Conservation (phyloP, 345 rosid species). For the Noccaea caerulescens region DNA sequence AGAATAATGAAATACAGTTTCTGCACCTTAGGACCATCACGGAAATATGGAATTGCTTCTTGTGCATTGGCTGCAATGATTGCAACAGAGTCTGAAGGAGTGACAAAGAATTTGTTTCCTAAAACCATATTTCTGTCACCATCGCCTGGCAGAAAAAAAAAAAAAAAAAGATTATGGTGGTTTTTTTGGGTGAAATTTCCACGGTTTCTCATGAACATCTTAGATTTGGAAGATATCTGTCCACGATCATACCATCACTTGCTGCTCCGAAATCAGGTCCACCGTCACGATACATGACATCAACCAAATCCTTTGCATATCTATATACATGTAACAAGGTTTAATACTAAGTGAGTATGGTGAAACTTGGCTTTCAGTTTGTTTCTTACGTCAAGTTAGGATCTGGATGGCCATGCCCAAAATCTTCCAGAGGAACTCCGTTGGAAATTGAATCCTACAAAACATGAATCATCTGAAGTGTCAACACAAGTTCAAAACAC, state of each 20-base stretch:
- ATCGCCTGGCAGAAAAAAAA: slow-evolving; percentile 60
- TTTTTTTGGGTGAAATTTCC: too few species aligned
- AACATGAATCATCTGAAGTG: slow-evolving; percentile 22
- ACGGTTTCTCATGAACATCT: background rate
- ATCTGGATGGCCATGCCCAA: slow-evolving; percentile 98
- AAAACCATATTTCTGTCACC: slow-evolving; percentile 98
- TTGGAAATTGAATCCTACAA: slow-evolving; percentile 80
- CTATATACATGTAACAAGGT: slow-evolving; percentile 47
- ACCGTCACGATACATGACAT: slow-evolving; percentile 71
- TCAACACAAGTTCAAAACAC: slow-evolving; percentile 13
- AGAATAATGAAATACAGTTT: background rate
- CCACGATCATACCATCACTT: slow-evolving; percentile 75
- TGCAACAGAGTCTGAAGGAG: slow-evolving; percentile 96
- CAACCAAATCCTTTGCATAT: slow-evolving; percentile 90
- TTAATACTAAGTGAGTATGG: slow-evolving; percentile 20
- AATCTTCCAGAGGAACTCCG: slow-evolving; percentile 92
- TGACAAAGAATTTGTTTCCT: slow-evolving; percentile 81
- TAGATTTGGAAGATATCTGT: slow-evolving; percentile 12
- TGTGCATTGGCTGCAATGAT: slow-evolving; percentile 89
- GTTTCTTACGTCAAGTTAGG: slow-evolving; percentile 89
- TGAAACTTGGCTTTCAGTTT: slow-evolving; percentile 16
- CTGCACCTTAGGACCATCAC: slow-evolving; percentile 69
- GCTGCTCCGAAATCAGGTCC: slow-evolving; percentile 97
- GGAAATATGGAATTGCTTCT: slow-evolving; percentile 85
- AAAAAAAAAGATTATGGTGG: background rate